Percentiles rank a stretch among this genome's conserved stretches.
phyloP scores from a whole-genome alignment of 495 filamentous ascomycete genomes.

The Beverwykella pulmonaria region DNA sequence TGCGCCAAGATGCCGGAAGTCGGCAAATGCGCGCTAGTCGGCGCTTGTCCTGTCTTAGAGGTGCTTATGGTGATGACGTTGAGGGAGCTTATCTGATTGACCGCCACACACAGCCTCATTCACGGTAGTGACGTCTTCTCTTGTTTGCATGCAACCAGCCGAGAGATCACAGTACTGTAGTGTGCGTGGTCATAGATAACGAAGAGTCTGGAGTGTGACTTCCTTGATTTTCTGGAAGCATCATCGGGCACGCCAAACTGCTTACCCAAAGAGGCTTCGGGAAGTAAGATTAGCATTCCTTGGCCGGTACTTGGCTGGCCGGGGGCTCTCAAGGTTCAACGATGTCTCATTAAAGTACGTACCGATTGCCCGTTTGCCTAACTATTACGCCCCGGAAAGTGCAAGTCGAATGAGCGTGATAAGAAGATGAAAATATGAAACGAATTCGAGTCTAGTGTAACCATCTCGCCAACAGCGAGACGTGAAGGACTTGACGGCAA shows the following conservation, averaged over 20 bases:
- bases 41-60: not conserved
- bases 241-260: not conserved
- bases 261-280: not conserved
- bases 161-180: not conserved
- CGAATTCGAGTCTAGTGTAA: too few species aligned
- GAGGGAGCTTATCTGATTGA: not conserved
- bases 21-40: not conserved
- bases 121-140: not conserved
- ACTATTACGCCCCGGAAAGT: not conserved
- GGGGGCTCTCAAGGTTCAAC: not conserved
- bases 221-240: not conserved
- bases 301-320: not conserved
- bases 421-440: too few species aligned
- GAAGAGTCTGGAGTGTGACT: not conserved
- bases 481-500: too few species aligned
- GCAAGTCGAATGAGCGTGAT: too few species aligned
- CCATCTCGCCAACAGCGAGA: too few species aligned
- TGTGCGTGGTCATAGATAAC: not conserved
- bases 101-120: not conserved
- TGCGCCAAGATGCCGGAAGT: not conserved
- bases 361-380: not conserved
- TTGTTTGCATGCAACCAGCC: not conserved
- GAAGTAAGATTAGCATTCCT: not conserved
- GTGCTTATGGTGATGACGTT: not conserved
- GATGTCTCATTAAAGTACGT: not conserved